phyloP scores from a whole-genome alignment of 768 basidiomycete genomes.

The Chiua virens region DNA sequence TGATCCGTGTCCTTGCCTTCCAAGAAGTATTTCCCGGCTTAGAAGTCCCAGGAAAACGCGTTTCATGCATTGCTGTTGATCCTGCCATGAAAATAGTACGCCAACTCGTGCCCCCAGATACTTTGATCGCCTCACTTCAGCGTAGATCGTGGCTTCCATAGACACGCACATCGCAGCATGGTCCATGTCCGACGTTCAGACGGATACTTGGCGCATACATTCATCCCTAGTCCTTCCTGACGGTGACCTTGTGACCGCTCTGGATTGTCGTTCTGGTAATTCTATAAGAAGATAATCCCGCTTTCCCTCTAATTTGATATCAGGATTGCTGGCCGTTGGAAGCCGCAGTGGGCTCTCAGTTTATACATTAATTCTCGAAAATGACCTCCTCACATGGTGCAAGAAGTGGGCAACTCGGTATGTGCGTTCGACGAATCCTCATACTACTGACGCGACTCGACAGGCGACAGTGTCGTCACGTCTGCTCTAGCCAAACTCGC shows the following conservation, averaged over 20 bases:
- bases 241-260: constrained; percentile 51
- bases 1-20: constrained; percentile 73
- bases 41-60: constrained; percentile 40
- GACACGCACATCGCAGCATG: constrained; percentile 71
- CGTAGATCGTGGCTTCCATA: constrained; percentile 73
- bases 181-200: constrained; percentile 67
- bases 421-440: constrained; percentile 15
- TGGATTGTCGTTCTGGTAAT: constrained; percentile 77
- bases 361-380: constrained; percentile 75
- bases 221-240: constrained; percentile 72
- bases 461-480: constrained; percentile 37
- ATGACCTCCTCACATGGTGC: constrained; percentile 82
- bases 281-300: background rate
- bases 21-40: constrained; percentile 78
- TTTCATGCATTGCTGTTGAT: constrained; percentile 70
- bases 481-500: constrained; percentile 61
- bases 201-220: constrained; percentile 74
- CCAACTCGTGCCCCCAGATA: constrained; percentile 16
- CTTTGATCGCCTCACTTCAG: constrained; percentile 5
- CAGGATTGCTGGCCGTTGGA: constrained; percentile 77
- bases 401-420: constrained; percentile 74
- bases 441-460: constrained; percentile 11
- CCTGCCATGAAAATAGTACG: constrained; percentile 79
- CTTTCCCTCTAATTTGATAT: constrained; percentile 25
- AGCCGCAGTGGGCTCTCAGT: constrained; percentile 60